A percentile compares a stretch with the other conserved stretches of the same genome.
Conservation (phyloP, 345 rosid genomes). For the Melastoma malabathricum region DNA sequence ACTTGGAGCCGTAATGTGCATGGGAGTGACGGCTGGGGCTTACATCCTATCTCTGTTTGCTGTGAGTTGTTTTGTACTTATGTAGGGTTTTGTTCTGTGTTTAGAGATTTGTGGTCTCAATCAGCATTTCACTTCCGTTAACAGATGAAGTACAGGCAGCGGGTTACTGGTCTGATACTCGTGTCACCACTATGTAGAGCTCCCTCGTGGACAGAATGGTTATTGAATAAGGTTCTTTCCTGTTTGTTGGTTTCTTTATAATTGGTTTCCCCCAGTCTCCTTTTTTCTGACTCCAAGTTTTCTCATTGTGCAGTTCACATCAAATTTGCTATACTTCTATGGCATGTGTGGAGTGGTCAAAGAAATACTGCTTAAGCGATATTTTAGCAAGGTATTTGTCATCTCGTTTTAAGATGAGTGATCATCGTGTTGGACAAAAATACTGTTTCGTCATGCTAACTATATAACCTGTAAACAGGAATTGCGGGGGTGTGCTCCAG, state of each 20-base stretch:
- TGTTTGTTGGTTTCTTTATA: neutral
- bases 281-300: conserved; percentile 5
- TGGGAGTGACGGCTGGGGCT: conserved; percentile 99
- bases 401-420: conserved; percentile 3
- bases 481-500: conserved; percentile 63
- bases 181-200: conserved; percentile 87
- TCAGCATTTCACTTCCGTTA: conserved; percentile 6
- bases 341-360: conserved; percentile 93
- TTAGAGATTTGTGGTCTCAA: neutral
- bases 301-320: conserved; percentile 47
- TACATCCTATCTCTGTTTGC: conserved; percentile 86
- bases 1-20: conserved; percentile 92
- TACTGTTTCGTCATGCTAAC: too few relatives aligned
- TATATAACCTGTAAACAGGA: conserved; percentile 32
- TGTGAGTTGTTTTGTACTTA: conserved; percentile 31
- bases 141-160: conserved; percentile 84
- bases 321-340: conserved; percentile 71
- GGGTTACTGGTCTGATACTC: conserved; percentile 82
- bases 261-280: neutral
- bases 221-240: conserved; percentile 58
- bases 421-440: too few relatives aligned
- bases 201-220: conserved; percentile 97
- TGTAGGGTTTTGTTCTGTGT: neutral
- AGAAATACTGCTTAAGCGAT: conserved; percentile 74
- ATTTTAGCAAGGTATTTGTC: conserved; percentile 70